phyloP scores from a whole-genome alignment of 129 eudicot species.

The Helianthus annuus region HanXRQr2.0-SUNRISE NC_035444.2:143258753-143259252 shows the following conservation, averaged over 20 bases:
- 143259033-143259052: constrained; percentile 79
- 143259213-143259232: constrained; percentile 94
- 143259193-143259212: constrained; percentile 76
- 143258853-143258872: constrained; percentile 66
- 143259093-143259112: constrained; percentile 94
- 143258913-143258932: background rate
- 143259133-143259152: background rate
- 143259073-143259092: constrained; percentile 51
- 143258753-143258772: background rate
- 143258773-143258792: constrained; percentile 51
- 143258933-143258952: constrained; percentile 3
- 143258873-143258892: constrained; percentile 72
- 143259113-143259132: constrained; percentile 15
- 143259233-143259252: constrained; percentile 75
- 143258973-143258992: constrained; percentile 7
- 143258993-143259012: constrained; percentile 83
- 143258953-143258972: too few species aligned
- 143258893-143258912: constrained; percentile 55
- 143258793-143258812: constrained; percentile 78
- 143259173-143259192: background rate
- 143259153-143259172: too few species aligned
- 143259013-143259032: constrained; percentile 89
- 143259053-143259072: constrained; percentile 66
- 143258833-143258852: constrained; percentile 71
- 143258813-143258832: constrained; percentile 77